Evolutionary conservation across 139 green algal genomes (phyloP).

Genomic region (Picochlorum costavermella): DNA sequence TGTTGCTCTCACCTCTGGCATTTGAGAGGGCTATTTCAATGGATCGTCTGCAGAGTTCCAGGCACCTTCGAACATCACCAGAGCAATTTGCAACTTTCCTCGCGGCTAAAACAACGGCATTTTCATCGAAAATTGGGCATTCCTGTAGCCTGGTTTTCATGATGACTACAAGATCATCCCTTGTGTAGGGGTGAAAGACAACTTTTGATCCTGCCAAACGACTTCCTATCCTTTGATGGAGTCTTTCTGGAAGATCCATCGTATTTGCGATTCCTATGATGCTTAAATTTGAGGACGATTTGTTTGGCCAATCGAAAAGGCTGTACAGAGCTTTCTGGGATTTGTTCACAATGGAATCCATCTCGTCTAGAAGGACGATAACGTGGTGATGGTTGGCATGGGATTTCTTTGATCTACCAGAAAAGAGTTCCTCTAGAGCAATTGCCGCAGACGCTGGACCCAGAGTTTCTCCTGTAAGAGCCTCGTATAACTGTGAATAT

Average conservation of each 20-base stretch:
- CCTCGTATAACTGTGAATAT: constrained; percentile 78
- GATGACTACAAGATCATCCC: constrained; percentile 66
- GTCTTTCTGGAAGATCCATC: constrained; percentile 88
- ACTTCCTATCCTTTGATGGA: constrained; percentile 80
- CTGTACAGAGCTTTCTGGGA: constrained; percentile 92
- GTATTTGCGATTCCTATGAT: constrained; percentile 97
- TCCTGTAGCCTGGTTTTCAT: constrained; percentile 53
- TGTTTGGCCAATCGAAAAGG: constrained; percentile 91
- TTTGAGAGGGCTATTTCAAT: constrained; percentile 24
- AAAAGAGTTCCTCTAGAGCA: constrained; percentile 64
- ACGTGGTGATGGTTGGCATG: constrained; percentile 25
- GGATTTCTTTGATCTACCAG: constrained; percentile 18
- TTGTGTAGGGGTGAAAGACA: constrained; percentile 71
- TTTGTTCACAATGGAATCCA: constrained; percentile 89
- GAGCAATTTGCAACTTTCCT: constrained; percentile 53
- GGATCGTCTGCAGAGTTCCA: constrained; percentile 57
- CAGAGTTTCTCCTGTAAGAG: constrained; percentile 61
- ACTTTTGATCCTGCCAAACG: constrained; percentile 54
- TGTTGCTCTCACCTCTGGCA: not conserved
- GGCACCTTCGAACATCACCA: constrained; percentile 61
- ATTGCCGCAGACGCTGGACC: constrained; percentile 43
- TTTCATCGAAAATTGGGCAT: constrained; percentile 28
- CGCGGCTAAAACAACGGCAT: constrained; percentile 35
- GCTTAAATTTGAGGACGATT: constrained; percentile 48
- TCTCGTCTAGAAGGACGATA: constrained; percentile 89